Evolutionary conservation across 371 early-diverging fungal genomes (phyloP).

Genomic region (Lichtheimia hyalospora): DNA sequence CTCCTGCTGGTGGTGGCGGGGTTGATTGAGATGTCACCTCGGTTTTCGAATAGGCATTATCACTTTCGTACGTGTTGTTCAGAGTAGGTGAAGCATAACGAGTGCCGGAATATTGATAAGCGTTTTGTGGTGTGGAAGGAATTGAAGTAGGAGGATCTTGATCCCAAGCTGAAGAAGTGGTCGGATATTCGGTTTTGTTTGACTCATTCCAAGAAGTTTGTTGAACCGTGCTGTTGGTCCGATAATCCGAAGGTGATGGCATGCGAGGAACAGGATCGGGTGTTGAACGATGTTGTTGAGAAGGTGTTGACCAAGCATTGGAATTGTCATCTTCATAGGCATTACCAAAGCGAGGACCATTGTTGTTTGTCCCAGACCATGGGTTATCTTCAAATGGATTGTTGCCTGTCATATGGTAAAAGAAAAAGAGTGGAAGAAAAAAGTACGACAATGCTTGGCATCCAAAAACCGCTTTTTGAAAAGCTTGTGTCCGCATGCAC

Average conservation of each 20-base stretch:
- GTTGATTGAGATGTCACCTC: conserved; percentile 6
- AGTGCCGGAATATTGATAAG: conserved; percentile 30
- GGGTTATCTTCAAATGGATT: conserved; percentile 23
- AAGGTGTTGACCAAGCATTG: conserved; percentile 15
- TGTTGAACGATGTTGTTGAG: conserved; percentile 1
- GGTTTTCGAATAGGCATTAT: conserved; percentile 22
- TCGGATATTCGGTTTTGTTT: conserved; percentile 23
- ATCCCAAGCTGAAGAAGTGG: conserved; percentile 9
- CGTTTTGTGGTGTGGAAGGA: conserved; percentile 14
- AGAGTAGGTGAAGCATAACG: conserved; percentile 13
- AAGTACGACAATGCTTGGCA: too few relatives aligned
- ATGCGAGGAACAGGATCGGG: conserved; percentile 14
- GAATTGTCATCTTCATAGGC: conserved; percentile 20
- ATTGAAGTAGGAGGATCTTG: background rate
- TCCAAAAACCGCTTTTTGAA: too few relatives aligned
- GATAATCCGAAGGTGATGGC: conserved; percentile 43
- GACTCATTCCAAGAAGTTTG: conserved; percentile 21
- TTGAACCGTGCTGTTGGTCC: conserved; percentile 8
- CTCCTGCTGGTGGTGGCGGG: conserved; percentile 8
- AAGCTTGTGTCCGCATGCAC: too few relatives aligned
- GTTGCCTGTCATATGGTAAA: conserved; percentile 2
- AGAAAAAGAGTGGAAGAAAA: conserved; percentile 6
- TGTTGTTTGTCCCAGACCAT: conserved; percentile 5
- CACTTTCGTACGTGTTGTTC: background rate
- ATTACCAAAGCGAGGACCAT: conserved; percentile 20